These are phyloP conservation scores for Daldinia eschscholtzii DNA, from an alignment of 2,329 filamentous ascomycete species.

Conservation along the genomic window DNA sequence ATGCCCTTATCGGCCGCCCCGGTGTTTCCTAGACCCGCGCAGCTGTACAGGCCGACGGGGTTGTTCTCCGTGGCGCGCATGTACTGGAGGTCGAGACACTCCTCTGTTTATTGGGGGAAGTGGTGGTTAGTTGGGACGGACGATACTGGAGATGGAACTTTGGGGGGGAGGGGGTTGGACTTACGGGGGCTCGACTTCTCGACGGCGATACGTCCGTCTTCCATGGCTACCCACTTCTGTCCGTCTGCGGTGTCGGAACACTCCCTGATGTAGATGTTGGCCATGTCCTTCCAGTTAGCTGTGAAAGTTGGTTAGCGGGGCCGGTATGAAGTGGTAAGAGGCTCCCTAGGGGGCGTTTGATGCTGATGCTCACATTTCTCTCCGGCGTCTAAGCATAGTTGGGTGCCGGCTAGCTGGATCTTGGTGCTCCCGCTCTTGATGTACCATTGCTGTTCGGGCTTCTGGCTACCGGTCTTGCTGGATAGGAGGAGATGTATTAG, in stretches of 20 bases:
- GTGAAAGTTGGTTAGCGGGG: slow-evolving; percentile 11
- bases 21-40: slow-evolving; percentile 55
- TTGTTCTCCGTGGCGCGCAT: slow-evolving; percentile 58
- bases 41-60: slow-evolving; percentile 57
- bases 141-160: too few species aligned
- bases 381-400: slow-evolving; percentile 58
- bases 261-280: slow-evolving; percentile 52
- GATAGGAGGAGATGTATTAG: slow-evolving; percentile 21
- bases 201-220: slow-evolving; percentile 57
- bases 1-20: slow-evolving; percentile 58
- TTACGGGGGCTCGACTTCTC: slow-evolving; percentile 54
- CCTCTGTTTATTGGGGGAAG: slow-evolving; percentile 47
- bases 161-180: slow-evolving; percentile 23
- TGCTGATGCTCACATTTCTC: slow-evolving; percentile 45
- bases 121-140: neutral
- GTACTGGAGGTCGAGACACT: slow-evolving; percentile 58
- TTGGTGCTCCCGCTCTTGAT: slow-evolving; percentile 53
- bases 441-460: slow-evolving; percentile 58
- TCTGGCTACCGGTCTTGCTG: slow-evolving; percentile 52
- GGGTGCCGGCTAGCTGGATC: slow-evolving; percentile 56
- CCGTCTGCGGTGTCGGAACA: slow-evolving; percentile 52
- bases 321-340: neutral
- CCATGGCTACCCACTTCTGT: slow-evolving; percentile 56
- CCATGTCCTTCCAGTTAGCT: slow-evolving; percentile 59
- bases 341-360: too few species aligned